phyloP scores from a whole-genome alignment of 2,329 filamentous ascomycete species.

The Trichoderma sp. region DNA sequence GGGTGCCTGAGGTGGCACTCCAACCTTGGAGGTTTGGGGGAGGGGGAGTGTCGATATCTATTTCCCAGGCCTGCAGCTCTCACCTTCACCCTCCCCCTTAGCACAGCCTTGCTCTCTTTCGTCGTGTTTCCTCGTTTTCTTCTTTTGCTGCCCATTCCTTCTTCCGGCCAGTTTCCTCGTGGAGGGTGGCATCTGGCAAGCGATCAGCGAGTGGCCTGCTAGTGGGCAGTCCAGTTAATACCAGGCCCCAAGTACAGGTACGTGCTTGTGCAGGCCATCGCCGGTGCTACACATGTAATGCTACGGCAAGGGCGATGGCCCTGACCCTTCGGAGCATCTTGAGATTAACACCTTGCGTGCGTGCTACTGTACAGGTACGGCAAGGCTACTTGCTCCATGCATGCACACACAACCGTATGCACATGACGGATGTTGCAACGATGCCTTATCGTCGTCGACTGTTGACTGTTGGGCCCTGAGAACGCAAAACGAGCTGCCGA shows the following conservation, averaged over 20 bases:
- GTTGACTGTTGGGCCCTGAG: not conserved
- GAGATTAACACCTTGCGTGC: not conserved
- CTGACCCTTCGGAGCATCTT: not conserved
- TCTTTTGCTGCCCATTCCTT: not conserved
- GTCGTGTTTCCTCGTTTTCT: not conserved
- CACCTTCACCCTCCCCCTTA: constrained; percentile 1
- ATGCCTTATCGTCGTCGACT: not conserved
- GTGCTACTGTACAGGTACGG: not conserved
- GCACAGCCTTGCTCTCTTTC: constrained; percentile 13
- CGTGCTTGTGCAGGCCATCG: not conserved
- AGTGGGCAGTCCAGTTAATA: not conserved
- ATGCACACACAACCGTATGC: constrained; percentile 14
- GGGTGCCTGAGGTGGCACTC: not conserved
- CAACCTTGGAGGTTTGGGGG: not conserved
- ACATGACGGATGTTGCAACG: not conserved
- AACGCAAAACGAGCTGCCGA: not conserved
- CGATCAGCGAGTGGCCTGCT: not conserved
- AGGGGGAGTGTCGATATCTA: constrained; percentile 11
- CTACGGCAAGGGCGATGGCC: not conserved
- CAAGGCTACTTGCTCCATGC: not conserved
- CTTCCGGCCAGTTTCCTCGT: not conserved
- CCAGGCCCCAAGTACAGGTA: not conserved
- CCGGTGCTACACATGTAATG: not conserved
- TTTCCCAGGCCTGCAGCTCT: not conserved
- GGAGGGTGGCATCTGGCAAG: constrained; percentile 1